Percentiles rank a stretch among this genome's conserved stretches.
These are phyloP conservation scores for Daedaleopsis sinensis DNA, from an alignment of 768 basidiomycete genomes.

Conservation along the genomic window DNA sequence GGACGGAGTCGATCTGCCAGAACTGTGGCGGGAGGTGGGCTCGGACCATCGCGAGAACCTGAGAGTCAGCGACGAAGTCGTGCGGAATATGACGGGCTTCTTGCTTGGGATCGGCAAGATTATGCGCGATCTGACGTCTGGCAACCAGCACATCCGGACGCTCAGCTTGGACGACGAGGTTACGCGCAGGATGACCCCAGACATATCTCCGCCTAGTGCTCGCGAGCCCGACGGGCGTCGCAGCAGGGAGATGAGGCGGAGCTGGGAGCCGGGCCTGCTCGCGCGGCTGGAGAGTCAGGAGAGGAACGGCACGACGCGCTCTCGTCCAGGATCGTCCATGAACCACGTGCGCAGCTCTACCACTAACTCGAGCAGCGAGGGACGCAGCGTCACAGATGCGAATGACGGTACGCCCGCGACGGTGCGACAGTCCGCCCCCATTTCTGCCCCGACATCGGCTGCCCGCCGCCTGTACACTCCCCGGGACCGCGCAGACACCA, in stretches of 20 bases:
- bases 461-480: slow-evolving; percentile 60
- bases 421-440: slow-evolving; percentile 17
- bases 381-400: slow-evolving; percentile 24
- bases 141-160: slow-evolving; percentile 49
- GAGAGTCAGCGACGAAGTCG: slow-evolving; percentile 76
- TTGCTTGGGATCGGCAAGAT: slow-evolving; percentile 75
- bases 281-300: slow-evolving; percentile 32
- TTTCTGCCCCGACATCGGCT: slow-evolving; percentile 33
- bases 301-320: slow-evolving; percentile 15
- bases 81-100: slow-evolving; percentile 75
- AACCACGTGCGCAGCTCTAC: slow-evolving; percentile 25
- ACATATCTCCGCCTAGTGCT: slow-evolving; percentile 40
- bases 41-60: slow-evolving; percentile 73
- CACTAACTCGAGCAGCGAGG: slow-evolving; percentile 34
- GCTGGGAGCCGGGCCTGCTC: slow-evolving; percentile 45
- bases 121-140: slow-evolving; percentile 54
- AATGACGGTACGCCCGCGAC: slow-evolving; percentile 27
- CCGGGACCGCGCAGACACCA: slow-evolving; percentile 48
- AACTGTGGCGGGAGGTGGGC: slow-evolving; percentile 71
- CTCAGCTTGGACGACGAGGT: slow-evolving; percentile 58
- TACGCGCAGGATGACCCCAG: slow-evolving; percentile 37
- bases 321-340: slow-evolving; percentile 20
- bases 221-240: slow-evolving; percentile 58
- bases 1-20: slow-evolving; percentile 43
- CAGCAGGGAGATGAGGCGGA: slow-evolving; percentile 51